These are phyloP conservation scores for Carex myosuroides DNA, from an alignment of 176 grass and related monocot genomes.

Conservation along the genomic window DNA sequence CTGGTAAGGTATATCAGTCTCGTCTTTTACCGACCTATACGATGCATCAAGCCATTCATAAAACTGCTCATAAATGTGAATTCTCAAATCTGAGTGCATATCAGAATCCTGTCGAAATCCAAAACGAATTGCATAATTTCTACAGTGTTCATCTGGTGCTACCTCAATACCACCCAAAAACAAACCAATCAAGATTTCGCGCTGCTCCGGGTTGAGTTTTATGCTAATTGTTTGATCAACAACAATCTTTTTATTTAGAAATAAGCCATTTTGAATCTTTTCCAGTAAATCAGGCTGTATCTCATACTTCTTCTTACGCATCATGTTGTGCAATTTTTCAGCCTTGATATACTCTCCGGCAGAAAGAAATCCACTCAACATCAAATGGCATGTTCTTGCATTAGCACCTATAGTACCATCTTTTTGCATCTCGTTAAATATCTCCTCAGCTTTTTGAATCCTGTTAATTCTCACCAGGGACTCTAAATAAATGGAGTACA, in stretches of 20 bases:
- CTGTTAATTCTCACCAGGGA: conserved; percentile 54
- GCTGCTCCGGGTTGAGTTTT: conserved; percentile 73
- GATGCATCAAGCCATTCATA: conserved; percentile 69
- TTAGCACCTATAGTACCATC: conserved; percentile 76
- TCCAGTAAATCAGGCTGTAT: conserved; percentile 45
- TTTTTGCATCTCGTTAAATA: conserved; percentile 77
- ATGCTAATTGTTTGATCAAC: conserved; percentile 60
- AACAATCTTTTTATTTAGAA: conserved; percentile 48
- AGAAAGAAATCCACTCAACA: conserved; percentile 71
- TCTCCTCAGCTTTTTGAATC: conserved; percentile 60
- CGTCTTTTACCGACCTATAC: conserved; percentile 46
- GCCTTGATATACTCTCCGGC: conserved; percentile 62
- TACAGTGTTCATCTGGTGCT: conserved; percentile 52
- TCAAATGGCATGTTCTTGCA: conserved; percentile 69
- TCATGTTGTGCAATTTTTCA: conserved; percentile 72
- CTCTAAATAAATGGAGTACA: conserved; percentile 79
- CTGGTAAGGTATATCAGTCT: conserved; percentile 47
- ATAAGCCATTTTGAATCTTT: conserved; percentile 59
- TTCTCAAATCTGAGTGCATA: conserved; percentile 60
- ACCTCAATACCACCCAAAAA: conserved; percentile 73
- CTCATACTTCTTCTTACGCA: conserved; percentile 87
- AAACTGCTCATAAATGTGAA: conserved; percentile 77
- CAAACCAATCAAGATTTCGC: conserved; percentile 89
- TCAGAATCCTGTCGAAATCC: conserved; percentile 58
- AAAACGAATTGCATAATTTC: conserved; percentile 51